These are phyloP conservation scores for Tetrahymena borealis DNA, from an alignment of 73 alveolate genomes.

Conservation along the genomic window DNA sequence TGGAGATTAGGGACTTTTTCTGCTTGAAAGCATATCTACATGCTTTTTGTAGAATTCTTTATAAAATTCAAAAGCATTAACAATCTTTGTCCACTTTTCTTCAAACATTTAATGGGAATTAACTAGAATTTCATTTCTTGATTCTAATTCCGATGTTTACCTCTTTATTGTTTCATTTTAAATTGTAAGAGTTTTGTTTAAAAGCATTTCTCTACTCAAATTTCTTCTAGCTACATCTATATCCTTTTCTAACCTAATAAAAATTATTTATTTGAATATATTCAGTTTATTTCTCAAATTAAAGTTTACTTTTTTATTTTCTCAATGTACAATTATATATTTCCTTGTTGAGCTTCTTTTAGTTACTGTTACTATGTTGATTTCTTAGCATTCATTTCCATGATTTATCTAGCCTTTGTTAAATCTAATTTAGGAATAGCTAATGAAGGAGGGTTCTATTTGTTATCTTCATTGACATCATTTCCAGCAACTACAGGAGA, in stretches of 20 bases:
- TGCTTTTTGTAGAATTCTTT: background rate
- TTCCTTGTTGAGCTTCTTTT: background rate
- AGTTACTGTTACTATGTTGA: background rate
- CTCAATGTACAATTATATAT: background rate
- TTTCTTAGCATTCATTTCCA: background rate
- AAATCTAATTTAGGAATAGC: background rate
- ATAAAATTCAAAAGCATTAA: background rate
- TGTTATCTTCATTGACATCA: background rate
- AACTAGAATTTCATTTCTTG: background rate
- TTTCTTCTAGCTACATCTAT: background rate
- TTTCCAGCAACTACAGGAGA: background rate
- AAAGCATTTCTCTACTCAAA: background rate
- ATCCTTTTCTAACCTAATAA: background rate
- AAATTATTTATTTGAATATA: background rate
- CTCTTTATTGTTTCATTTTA: background rate
- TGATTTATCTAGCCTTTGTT: background rate
- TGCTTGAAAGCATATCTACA: background rate
- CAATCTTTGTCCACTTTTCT: background rate
- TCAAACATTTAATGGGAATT: background rate
- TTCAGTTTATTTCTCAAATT: background rate
- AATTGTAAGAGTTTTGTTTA: background rate
- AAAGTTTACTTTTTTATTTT: background rate
- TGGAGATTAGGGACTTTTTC: background rate
- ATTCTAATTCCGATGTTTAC: background rate
- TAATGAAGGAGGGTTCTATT: background rate